Percentiles rank a stretch among this genome's conserved stretches.
phyloP scores from a whole-genome alignment of 2,329 filamentous ascomycete genomes.

The Colletotrichum horii region DNA sequence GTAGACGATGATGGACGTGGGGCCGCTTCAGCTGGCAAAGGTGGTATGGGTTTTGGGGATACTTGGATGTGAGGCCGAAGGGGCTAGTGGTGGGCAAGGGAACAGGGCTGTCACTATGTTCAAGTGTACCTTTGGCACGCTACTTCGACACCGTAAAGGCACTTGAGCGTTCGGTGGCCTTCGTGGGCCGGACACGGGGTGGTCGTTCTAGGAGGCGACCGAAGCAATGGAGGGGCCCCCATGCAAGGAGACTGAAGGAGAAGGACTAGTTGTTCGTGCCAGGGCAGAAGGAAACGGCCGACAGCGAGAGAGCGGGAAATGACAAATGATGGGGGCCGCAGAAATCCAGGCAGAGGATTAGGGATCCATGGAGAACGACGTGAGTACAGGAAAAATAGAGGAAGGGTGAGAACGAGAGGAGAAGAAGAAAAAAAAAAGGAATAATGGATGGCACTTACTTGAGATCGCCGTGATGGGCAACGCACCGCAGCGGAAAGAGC shows the following conservation, averaged over 20 bases:
- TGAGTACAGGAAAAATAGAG: neutral
- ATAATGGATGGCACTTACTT: conserved; percentile 9
- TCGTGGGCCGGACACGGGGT: neutral
- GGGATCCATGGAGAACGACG: neutral
- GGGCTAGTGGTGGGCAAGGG: conserved; percentile 1
- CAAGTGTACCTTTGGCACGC: neutral
- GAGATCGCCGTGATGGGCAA: conserved; percentile 17
- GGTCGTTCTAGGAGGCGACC: neutral
- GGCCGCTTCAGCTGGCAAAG: conserved; percentile 7
- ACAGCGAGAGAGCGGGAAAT: conserved; percentile 2
- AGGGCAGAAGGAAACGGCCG: neutral
- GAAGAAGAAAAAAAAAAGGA: conserved; percentile 14
- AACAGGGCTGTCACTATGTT: conserved; percentile 7
- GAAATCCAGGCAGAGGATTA: neutral
- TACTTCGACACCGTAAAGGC: conserved; percentile 4
- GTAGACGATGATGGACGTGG: conserved; percentile 4
- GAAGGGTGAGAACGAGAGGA: neutral
- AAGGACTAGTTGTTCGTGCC: neutral
- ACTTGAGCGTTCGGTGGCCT: conserved; percentile 3
- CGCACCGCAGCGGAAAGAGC: neutral
- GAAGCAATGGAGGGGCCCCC: neutral
- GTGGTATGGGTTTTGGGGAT: neutral
- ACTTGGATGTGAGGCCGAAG: neutral
- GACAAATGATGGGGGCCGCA: conserved; percentile 13
- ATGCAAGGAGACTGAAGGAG: conserved; percentile 11